These are phyloP conservation scores for Cytidiella melzeri DNA, from an alignment of 768 basidiomycete species.

Conservation along the genomic window DNA sequence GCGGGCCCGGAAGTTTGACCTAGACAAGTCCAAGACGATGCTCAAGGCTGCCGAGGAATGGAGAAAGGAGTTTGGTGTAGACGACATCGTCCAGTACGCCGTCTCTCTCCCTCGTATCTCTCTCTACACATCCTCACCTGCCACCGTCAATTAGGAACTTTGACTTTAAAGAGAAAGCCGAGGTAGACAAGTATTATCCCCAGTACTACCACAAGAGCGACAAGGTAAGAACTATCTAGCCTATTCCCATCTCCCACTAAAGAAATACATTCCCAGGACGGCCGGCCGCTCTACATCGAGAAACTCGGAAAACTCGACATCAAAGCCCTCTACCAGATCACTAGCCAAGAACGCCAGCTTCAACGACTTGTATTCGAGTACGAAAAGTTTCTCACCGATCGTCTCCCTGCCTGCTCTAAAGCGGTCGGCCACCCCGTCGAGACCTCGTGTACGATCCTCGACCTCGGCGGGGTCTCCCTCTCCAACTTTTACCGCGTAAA, in stretches of 20 bases:
- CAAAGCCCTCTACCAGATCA: slow-evolving; percentile 70
- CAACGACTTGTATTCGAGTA: slow-evolving; percentile 89
- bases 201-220: slow-evolving; percentile 96
- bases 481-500: slow-evolving; percentile 86
- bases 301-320: slow-evolving; percentile 88
- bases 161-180: slow-evolving; percentile 74
- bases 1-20: slow-evolving; percentile 89
- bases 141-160: slow-evolving; percentile 77
- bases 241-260: background rate
- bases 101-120: background rate
- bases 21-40: slow-evolving; percentile 80
- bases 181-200: slow-evolving; percentile 90
- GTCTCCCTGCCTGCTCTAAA: slow-evolving; percentile 73
- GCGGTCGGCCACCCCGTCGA: slow-evolving; percentile 83
- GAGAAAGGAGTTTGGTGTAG: slow-evolving; percentile 81
- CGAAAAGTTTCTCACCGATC: slow-evolving; percentile 77
- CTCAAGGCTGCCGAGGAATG: slow-evolving; percentile 76
- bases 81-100: slow-evolving; percentile 62
- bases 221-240: too few species aligned
- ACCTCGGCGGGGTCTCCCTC: slow-evolving; percentile 67
- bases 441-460: slow-evolving; percentile 96
- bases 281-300: slow-evolving; percentile 94
- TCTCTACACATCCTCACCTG: too few species aligned
- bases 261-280: too few species aligned
- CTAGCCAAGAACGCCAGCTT: slow-evolving; percentile 83